Conservation (phyloP, 75 land plant genomes). For the Picea glauca region DNA sequence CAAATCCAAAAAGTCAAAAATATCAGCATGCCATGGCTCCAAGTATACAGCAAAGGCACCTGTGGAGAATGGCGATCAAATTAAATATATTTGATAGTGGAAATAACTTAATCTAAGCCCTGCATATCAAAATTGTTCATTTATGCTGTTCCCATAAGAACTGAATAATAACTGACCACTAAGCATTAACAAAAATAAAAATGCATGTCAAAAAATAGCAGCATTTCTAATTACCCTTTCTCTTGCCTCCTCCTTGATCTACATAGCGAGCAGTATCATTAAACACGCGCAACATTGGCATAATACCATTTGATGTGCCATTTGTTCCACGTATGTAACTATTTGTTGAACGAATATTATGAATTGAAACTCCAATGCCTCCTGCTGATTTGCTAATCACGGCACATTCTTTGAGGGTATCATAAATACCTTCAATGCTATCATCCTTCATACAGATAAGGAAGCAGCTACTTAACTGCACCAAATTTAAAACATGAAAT, state of each 20-base stretch:
- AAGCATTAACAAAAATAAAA: neutral
- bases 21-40: slow-evolving; percentile 55
- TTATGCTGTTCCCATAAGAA: neutral
- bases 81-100: neutral
- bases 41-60: slow-evolving; percentile 47
- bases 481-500: neutral
- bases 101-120: neutral
- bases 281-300: slow-evolving; percentile 54
- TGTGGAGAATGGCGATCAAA: neutral
- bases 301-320: slow-evolving; percentile 49
- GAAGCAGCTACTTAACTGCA: slow-evolving; percentile 50
- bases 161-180: neutral
- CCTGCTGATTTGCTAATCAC: slow-evolving; percentile 56
- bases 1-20: slow-evolving; percentile 41
- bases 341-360: slow-evolving; percentile 38
- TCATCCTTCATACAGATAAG: slow-evolving; percentile 55
- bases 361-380: slow-evolving; percentile 40
- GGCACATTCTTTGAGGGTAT: slow-evolving; percentile 50
- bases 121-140: neutral
- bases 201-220: neutral
- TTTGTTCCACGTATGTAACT: slow-evolving; percentile 51
- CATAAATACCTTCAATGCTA: slow-evolving; percentile 51
- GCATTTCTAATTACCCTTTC: slow-evolving; percentile 27
- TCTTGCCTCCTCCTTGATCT: slow-evolving; percentile 55
- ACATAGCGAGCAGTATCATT: slow-evolving; percentile 57